Conservation (phyloP, 1,284 basidiomycete species). For the Ganoderma lucidum region DNA sequence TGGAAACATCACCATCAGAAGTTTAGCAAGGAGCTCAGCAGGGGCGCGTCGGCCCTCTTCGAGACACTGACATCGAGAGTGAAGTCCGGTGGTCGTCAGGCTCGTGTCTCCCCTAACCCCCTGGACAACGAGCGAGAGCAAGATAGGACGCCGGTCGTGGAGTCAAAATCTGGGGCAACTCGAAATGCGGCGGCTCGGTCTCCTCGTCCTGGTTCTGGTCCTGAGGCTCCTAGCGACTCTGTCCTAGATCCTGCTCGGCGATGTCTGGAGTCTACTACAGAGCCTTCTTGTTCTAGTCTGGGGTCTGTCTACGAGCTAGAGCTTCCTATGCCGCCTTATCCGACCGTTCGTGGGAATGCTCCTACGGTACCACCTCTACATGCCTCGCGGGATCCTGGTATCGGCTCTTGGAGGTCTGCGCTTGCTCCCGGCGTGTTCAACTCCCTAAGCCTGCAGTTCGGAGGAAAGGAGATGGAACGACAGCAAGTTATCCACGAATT, state of each 20-base stretch:
- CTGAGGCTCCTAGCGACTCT: not conserved
- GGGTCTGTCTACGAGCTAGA: conserved; percentile 39
- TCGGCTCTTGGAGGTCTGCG: conserved; percentile 38
- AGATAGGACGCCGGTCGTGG: conserved; percentile 23
- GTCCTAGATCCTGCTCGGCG: conserved; percentile 7
- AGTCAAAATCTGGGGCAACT: conserved; percentile 13
- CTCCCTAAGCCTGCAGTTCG: conserved; percentile 43
- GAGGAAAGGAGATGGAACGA: conserved; percentile 61
- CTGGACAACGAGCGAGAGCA: not conserved
- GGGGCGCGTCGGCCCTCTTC: conserved; percentile 62
- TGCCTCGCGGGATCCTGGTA: conserved; percentile 11
- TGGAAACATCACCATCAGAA: conserved; percentile 34
- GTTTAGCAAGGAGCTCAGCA: conserved; percentile 51
- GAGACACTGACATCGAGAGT: conserved; percentile 44
- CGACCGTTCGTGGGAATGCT: not conserved
- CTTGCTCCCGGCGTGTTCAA: conserved; percentile 37
- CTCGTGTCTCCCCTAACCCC: not conserved
- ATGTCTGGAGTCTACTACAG: conserved; percentile 24
- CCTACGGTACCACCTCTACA: not conserved
- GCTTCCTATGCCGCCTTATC: conserved; percentile 9
- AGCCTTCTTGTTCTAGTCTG: conserved; percentile 32
- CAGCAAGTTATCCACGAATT: conserved; percentile 78
- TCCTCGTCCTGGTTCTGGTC: conserved; percentile 4
- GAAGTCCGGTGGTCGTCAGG: conserved; percentile 1
- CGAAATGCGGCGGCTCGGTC: conserved; percentile 1